Base-by-base conservation (phyloP, 208 protist species). In the Naegleria gruberi region DNA sequence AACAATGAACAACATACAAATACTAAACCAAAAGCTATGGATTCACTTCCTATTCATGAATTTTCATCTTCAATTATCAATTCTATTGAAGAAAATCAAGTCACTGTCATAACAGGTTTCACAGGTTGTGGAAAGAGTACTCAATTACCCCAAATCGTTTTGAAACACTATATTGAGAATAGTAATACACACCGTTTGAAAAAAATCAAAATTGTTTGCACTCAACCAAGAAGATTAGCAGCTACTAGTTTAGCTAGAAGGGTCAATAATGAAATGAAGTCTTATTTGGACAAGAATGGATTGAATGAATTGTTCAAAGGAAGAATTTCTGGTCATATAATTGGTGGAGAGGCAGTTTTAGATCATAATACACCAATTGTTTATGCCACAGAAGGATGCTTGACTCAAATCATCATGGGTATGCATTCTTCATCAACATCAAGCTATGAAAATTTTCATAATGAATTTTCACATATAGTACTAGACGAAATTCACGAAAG, bases 401-500 rank as follows among this genome's bases (percentile, higher is more conserved):
- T 30, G 34, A 77, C 65, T 37, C 65, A 77, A 77, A 37, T 37
- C 19, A 65, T 65, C 30, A 65, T 65, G 51, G 30, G 30, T 65
- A 30, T 65, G 30, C 51, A 65, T 30, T 30, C 51, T 30, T 10
- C 19, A 4, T 65, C 51, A 19, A 65, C 15, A 65, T 10, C 19
- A 23, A 65, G 2, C 51, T 65, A 65, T 65, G 51, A 65, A 65
- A 65, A 10, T 1, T 65, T 65, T 65, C 51, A 65, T 19, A 65
- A 65, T 1, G 6, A n/a, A 5, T n/a, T 87, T 37, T 41, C 82
- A 30, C 82, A 87, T 40, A 40, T 87, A 4, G 55, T 87, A 19
- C 8, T 87, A n/a, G 82, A 87, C 30, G 82, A 87, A 87, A 40
- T 87, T 41, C 82, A 87, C 40, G 82, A 87, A 87, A 30, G 82